Conservation (phyloP, 2,329 filamentous ascomycete genomes). For the Phoma sp. region DNA sequence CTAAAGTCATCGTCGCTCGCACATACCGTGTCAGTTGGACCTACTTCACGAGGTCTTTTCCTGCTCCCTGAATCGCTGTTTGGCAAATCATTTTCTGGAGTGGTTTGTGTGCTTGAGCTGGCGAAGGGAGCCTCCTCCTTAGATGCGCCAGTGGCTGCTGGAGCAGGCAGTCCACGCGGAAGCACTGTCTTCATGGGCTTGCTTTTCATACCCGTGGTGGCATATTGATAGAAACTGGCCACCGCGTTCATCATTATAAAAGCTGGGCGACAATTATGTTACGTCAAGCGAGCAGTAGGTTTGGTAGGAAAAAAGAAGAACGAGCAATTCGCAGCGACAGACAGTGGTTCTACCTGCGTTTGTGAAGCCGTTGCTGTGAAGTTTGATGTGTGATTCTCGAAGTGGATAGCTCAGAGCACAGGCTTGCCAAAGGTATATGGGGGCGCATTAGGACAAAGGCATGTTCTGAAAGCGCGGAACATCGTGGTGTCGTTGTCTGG, state of each 20-base stretch:
- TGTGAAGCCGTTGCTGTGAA: not conserved
- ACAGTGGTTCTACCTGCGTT: not conserved
- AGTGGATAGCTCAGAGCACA: not conserved
- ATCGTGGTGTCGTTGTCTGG: not conserved
- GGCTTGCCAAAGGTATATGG: not conserved
- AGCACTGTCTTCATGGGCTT: too few species aligned
- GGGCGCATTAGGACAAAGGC: not conserved
- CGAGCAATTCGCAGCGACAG: not conserved
- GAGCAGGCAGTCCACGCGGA: too few species aligned
- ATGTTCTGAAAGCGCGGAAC: not conserved
- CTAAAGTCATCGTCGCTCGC: not conserved
- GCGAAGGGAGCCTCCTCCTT: not conserved
- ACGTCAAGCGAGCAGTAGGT: too few species aligned
- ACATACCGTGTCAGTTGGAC: not conserved
- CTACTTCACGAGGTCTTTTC: not conserved
- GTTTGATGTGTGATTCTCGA: not conserved
- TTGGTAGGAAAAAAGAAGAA: too few species aligned
- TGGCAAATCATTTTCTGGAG: not conserved
- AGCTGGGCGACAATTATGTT: too few species aligned
- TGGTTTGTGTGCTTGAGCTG: not conserved
- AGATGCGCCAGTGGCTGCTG: not conserved
- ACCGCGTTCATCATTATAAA: too few species aligned
- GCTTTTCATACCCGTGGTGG: too few species aligned
- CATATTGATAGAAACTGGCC: too few species aligned
- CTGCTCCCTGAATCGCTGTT: not conserved